Evolutionary conservation across 208 protist genomes (phyloP).

Genomic region (Crithidia expoeki): DNA sequence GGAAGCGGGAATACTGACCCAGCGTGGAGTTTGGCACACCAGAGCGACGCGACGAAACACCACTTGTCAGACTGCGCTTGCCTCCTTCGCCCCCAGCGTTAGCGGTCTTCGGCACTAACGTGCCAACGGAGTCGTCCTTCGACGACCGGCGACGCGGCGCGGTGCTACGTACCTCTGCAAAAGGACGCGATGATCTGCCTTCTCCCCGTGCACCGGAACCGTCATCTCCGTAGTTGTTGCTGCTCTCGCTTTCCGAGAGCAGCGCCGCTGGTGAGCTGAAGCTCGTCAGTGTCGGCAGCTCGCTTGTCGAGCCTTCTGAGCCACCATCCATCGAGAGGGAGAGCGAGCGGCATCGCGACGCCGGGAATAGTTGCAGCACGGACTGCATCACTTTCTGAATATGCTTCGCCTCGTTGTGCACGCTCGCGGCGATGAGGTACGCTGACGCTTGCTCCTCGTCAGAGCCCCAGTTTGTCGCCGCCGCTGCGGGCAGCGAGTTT

Average conservation of each 20-base stretch:
- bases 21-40: neutral
- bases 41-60: conserved; percentile 4
- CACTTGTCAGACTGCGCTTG: conserved; percentile 6
- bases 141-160: conserved; percentile 1
- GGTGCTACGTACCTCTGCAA: neutral
- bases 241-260: conserved; percentile 3
- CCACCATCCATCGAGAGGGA: conserved; percentile 11
- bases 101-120: neutral
- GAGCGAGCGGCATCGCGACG: conserved; percentile 10
- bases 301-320: conserved; percentile 15
- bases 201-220: neutral
- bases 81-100: neutral
- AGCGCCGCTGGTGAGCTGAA: conserved; percentile 1
- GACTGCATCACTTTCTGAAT: conserved; percentile 23
- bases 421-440: conserved; percentile 7
- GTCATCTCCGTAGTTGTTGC: conserved; percentile 7
- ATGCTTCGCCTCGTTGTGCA: conserved; percentile 20
- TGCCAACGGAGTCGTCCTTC: neutral
- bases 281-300: conserved; percentile 10
- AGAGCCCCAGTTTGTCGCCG: conserved; percentile 9
- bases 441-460: conserved; percentile 21
- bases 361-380: conserved; percentile 20
- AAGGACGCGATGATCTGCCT: conserved; percentile 2
- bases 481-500: conserved; percentile 9
- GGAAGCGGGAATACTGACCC: conserved; percentile 22